Evolutionary conservation across 306 rosid genomes (phyloP), one percentile per base, ranked within the genome.

Genomic region (Cicer judaicum): DNA sequence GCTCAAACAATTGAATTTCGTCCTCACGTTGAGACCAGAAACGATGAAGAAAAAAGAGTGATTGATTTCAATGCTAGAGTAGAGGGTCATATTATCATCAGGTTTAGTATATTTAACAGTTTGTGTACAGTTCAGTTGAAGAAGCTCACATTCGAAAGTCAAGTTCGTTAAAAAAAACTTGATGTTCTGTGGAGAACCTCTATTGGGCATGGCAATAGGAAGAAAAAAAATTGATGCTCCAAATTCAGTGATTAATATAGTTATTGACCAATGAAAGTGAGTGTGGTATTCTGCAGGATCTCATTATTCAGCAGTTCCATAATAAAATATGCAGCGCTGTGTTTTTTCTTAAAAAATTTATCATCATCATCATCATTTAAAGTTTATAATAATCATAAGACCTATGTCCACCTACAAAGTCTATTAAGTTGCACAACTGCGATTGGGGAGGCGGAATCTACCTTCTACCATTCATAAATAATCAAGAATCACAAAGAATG

Each of bases 311-410:
- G 67, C 59, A 9, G 69, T 48, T 36, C 16, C 54, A 50, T 29
- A 55, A 62, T 68, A 59, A 41, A 12, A 43, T 68, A 46, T 54
- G 7, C 29, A 64, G 15, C 46, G 61, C 36, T 21, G 1, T 13
- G 39, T 61, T 41, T 55, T 46, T 52, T 60, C 15, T 19, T 38
- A 10, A 78, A 66, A 73, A 76, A 47, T 34, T 60, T 73, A 13
- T 83, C 73, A 68, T 59, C 89, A 72, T 85, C 71, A 72, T 85
- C 71, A 65, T 79, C 85, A 83, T 46, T 10, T 0, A 15, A 65
- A 34, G 15, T 64, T 64, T 46, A 19, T 67, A 39, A 46, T 21
- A 39, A 46, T 21, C 39, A 63, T 39, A 52, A 64, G 47, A 64
- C 78, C 43, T 77, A 48, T 39, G 53, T 75, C 61, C 53, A 54